A percentile compares a stretch with the other conserved stretches of the same genome.
These are phyloP conservation scores for Podaxis sp. DNA, from an alignment of 768 basidiomycete species.

Conservation along the genomic window DNA sequence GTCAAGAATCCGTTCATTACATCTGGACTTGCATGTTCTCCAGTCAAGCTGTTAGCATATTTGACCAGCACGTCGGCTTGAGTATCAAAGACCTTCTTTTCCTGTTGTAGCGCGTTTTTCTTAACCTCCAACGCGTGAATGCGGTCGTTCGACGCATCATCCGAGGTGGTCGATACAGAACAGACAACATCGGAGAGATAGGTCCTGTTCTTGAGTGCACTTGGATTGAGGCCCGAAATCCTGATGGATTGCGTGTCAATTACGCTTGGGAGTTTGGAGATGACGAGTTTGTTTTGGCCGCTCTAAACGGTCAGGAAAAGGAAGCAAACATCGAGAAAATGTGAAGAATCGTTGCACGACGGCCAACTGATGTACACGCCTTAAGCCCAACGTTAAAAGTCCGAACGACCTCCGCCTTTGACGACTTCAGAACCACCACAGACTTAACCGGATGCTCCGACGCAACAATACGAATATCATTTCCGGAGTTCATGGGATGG, in stretches of 20 bases:
- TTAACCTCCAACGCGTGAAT: slow-evolving; percentile 31
- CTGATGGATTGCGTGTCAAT: slow-evolving; percentile 51
- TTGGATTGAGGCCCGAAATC: slow-evolving; percentile 42
- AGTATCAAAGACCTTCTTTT: slow-evolving; percentile 34
- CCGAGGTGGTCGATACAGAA: slow-evolving; percentile 23
- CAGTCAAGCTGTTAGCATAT: slow-evolving; percentile 40
- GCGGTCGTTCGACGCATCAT: slow-evolving; percentile 23
- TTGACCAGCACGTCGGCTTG: slow-evolving; percentile 37
- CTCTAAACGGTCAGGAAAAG: slow-evolving; percentile 24
- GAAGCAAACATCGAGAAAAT: background rate
- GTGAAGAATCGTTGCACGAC: background rate
- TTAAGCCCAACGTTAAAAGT: slow-evolving; percentile 43
- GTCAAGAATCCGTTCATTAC: slow-evolving; percentile 39
- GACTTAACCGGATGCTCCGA: slow-evolving; percentile 44
- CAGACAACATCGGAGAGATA: slow-evolving; percentile 56
- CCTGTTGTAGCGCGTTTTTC: slow-evolving; percentile 30
- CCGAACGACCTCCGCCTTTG: slow-evolving; percentile 53
- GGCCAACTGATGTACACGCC: slow-evolving; percentile 24
- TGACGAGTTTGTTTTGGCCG: slow-evolving; percentile 49
- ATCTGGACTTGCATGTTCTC: slow-evolving; percentile 34
- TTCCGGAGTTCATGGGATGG: slow-evolving; percentile 12
- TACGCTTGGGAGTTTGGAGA: slow-evolving; percentile 42
- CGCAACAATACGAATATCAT: slow-evolving; percentile 23
- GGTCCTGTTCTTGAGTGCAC: slow-evolving; percentile 16
- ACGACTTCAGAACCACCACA: slow-evolving; percentile 53